phyloP scores from a whole-genome alignment of 2,329 filamentous ascomycete genomes.

The Keithomyces neogunnii region DNA sequence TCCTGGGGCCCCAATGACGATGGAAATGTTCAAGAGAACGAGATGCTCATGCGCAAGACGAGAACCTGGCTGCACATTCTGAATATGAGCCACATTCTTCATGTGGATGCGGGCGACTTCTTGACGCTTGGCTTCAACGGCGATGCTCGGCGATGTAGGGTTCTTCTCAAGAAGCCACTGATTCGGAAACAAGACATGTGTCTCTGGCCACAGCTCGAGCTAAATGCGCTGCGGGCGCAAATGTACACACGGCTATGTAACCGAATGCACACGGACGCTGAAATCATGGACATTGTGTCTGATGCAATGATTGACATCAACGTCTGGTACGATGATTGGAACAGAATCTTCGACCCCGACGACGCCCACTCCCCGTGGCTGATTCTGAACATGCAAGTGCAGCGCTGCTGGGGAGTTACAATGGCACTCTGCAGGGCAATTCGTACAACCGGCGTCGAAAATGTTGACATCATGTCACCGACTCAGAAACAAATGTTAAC shows the following conservation, averaged over 20 bases:
- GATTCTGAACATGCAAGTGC: conserved; percentile 38
- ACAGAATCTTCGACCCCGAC: conserved; percentile 16
- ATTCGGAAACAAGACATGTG: conserved; percentile 40
- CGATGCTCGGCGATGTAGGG: conserved; percentile 35
- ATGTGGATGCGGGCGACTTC: conserved; percentile 27
- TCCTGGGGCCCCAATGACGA: not conserved
- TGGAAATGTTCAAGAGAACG: conserved; percentile 12
- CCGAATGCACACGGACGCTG: conserved; percentile 19
- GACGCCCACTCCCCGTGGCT: conserved; percentile 20
- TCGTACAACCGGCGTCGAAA: conserved; percentile 23
- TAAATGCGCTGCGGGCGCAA: conserved; percentile 21
- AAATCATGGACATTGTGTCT: conserved; percentile 30
- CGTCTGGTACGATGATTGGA: conserved; percentile 36
- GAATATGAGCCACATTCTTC: conserved; percentile 41
- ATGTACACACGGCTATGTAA: conserved; percentile 26
- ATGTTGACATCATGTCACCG: conserved; percentile 34
- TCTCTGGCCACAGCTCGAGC: conserved; percentile 42
- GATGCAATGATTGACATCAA: conserved; percentile 38
- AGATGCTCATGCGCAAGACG: conserved; percentile 29
- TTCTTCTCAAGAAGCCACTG: conserved; percentile 32
- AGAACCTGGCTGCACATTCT: conserved; percentile 45
- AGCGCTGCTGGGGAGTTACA: conserved; percentile 44
- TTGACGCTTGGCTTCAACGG: conserved; percentile 25
- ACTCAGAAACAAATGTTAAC: conserved; percentile 37
- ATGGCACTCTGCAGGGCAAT: conserved; percentile 43